These are phyloP conservation scores for Neurospora sp. DNA, from an alignment of 495 filamentous ascomycete genomes.

Conservation along the genomic window DNA sequence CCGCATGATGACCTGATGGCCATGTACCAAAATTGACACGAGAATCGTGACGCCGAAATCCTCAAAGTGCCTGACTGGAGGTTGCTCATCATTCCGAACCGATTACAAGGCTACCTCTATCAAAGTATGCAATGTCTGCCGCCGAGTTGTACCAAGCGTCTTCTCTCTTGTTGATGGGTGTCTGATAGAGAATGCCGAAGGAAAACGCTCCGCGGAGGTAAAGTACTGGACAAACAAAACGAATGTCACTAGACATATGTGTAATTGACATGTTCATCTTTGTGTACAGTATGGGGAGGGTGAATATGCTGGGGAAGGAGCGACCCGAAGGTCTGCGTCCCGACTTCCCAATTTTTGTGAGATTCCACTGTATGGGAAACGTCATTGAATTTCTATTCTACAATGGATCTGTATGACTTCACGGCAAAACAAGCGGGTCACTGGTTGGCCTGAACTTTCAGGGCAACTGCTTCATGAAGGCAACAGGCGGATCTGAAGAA, in stretches of 20 bases:
- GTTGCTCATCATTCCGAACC: background rate
- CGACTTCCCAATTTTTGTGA: too few relatives aligned
- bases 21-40: background rate
- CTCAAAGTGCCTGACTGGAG: background rate
- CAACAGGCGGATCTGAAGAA: too few relatives aligned
- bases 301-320: too few relatives aligned
- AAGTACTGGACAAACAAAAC: background rate
- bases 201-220: background rate
- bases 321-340: too few relatives aligned
- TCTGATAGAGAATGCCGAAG: background rate
- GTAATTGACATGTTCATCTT: background rate
- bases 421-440: background rate
- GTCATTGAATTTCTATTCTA: too few relatives aligned
- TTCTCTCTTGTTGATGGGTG: background rate
- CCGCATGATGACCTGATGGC: background rate
- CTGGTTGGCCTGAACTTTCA: too few relatives aligned
- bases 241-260: background rate
- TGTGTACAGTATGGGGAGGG: background rate
- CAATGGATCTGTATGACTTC: background rate
- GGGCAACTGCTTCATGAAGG: too few relatives aligned
- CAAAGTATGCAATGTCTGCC: background rate
- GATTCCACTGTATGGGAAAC: too few relatives aligned
- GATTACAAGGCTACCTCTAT: background rate
- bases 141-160: background rate
- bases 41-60: background rate